These are phyloP conservation scores for Marchantia paleacea DNA, from an alignment of 225 moss, liverwort and hornwort species.

Conservation along the genomic window DNA sequence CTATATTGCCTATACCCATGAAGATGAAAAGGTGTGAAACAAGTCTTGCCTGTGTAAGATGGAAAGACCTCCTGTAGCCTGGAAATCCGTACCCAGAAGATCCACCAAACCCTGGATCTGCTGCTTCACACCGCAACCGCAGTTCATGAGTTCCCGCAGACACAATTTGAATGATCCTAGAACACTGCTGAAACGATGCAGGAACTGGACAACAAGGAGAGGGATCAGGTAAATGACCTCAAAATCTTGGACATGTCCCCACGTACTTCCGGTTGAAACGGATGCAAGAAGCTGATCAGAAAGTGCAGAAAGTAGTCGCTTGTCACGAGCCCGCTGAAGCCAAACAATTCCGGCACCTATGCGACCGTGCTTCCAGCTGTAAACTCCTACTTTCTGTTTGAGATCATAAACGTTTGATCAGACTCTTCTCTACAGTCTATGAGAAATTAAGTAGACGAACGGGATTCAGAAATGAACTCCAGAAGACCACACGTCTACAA, in stretches of 20 bases:
- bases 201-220: background rate
- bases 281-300: constrained; percentile 89
- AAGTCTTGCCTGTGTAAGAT: constrained; percentile 65
- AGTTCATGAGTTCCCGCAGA: background rate
- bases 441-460: too few relatives aligned
- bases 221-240: constrained; percentile 42
- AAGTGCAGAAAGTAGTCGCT: constrained; percentile 71
- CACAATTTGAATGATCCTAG: background rate
- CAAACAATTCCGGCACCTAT: constrained; percentile 95
- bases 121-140: constrained; percentile 38
- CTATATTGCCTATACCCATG: background rate
- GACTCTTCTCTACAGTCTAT: background rate
- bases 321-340: constrained; percentile 86
- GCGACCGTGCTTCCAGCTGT: constrained; percentile 92
- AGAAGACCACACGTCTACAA: too few relatives aligned
- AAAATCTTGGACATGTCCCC: constrained; percentile 61
- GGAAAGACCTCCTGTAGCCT: constrained; percentile 76
- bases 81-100: constrained; percentile 86
- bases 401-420: background rate
- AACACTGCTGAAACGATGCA: background rate
- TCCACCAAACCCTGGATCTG: constrained; percentile 89
- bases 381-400: constrained; percentile 69
- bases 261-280: constrained; percentile 62
- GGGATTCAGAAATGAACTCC: too few relatives aligned
- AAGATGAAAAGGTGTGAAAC: background rate